Percentiles rank a stretch among this genome's conserved stretches.
These are phyloP conservation scores for Porcisia hertigi DNA, from an alignment of 208 protist genomes.

Conservation along the genomic window DNA sequence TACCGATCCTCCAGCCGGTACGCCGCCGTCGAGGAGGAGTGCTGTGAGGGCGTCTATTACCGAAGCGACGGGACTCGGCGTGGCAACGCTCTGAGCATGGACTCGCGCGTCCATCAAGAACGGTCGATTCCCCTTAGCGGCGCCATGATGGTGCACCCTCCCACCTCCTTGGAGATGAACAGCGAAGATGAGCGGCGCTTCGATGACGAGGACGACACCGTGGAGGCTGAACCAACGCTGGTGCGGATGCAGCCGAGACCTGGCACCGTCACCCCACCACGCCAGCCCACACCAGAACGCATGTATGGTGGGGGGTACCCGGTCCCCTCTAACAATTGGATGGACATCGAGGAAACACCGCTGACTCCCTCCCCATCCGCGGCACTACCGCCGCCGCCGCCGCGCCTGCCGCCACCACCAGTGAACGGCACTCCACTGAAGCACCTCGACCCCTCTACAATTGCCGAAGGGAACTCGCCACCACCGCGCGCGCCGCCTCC, in stretches of 20 bases:
- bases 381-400: constrained; percentile 5
- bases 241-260: constrained; percentile 26
- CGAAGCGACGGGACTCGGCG: constrained; percentile 47
- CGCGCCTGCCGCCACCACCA: constrained; percentile 7
- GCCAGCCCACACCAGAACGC: constrained; percentile 32
- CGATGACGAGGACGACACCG: constrained; percentile 60
- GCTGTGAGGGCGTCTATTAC: constrained; percentile 56
- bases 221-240: constrained; percentile 37
- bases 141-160: constrained; percentile 44
- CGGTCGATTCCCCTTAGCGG: constrained; percentile 30
- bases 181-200: constrained; percentile 61
- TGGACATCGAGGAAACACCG: neutral
- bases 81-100: constrained; percentile 21
- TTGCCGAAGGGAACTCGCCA: constrained; percentile 19
- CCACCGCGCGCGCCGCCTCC: constrained; percentile 30
- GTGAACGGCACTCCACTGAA: constrained; percentile 13
- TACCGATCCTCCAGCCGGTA: constrained; percentile 25
- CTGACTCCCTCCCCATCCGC: neutral
- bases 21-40: constrained; percentile 16
- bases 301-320: constrained; percentile 48
- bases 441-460: constrained; percentile 10
- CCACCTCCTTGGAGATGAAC: constrained; percentile 40
- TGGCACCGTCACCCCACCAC: constrained; percentile 12
- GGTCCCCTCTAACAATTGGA: neutral
- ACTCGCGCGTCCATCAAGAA: constrained; percentile 16